These are phyloP conservation scores for Ascosphaera acerosa DNA, from an alignment of 2,329 filamentous ascomycete species.

Conservation along the genomic window DNA sequence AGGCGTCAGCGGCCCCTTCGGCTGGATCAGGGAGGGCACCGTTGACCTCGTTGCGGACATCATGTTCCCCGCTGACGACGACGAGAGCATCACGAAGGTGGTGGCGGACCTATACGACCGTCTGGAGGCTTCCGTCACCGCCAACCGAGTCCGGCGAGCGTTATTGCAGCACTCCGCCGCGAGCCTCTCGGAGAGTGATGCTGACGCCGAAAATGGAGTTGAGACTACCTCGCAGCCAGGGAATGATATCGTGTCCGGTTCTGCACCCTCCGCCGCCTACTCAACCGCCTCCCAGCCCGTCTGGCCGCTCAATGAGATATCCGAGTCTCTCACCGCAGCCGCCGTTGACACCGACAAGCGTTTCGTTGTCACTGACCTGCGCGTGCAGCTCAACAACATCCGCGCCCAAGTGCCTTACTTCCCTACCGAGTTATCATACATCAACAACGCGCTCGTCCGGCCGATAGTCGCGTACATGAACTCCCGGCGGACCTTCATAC, in stretches of 20 bases:
- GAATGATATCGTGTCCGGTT: too few species aligned
- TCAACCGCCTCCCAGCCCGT: conserved; percentile 2
- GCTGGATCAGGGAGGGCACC: conserved; percentile 93
- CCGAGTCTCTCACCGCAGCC: conserved; percentile 2
- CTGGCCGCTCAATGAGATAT: not conserved
- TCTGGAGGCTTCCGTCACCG: conserved; percentile 72
- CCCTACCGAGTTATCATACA: conserved; percentile 72
- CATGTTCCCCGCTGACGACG: conserved; percentile 70
- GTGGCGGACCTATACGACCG: conserved; percentile 95
- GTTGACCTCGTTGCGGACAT: conserved; percentile 92
- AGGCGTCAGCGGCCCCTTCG: conserved; percentile 78
- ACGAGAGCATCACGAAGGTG: conserved; percentile 76
- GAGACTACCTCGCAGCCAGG: conserved; percentile 5
- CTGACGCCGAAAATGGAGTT: conserved; percentile 4
- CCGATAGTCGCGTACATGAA: conserved; percentile 98
- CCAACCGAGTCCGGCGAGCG: conserved; percentile 33
- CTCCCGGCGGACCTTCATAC: conserved; percentile 80
- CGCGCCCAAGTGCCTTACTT: conserved; percentile 83
- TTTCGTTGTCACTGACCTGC: conserved; percentile 78
- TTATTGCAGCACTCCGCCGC: not conserved
- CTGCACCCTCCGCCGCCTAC: conserved; percentile 2
- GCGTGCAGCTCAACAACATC: conserved; percentile 87
- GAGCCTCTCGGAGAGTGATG: too few species aligned
- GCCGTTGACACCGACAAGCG: conserved; percentile 34
- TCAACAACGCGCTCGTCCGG: conserved; percentile 82